phyloP scores from a whole-genome alignment of 805 yeast genomes.

The Kluyveromyces dobzhanskii region DNA sequence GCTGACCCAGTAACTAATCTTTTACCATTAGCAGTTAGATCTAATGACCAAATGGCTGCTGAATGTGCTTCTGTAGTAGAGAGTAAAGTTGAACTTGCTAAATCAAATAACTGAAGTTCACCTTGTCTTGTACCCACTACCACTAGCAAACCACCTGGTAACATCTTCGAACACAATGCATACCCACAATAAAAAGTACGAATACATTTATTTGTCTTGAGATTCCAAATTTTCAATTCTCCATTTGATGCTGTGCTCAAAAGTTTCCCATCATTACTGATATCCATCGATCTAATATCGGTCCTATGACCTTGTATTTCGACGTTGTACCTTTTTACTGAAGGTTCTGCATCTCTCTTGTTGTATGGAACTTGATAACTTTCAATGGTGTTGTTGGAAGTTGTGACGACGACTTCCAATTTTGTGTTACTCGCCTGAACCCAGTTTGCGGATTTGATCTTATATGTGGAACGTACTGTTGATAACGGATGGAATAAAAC shows the following conservation, averaged over 20 bases:
- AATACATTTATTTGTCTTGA: constrained; percentile 61
- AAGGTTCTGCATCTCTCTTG: constrained; percentile 35
- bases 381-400: constrained; percentile 70
- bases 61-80: constrained; percentile 72
- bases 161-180: constrained; percentile 66
- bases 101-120: constrained; percentile 72
- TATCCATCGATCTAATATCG: constrained; percentile 76
- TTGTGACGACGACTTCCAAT: constrained; percentile 54
- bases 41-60: constrained; percentile 86
- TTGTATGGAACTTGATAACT: constrained; percentile 56
- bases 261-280: constrained; percentile 72
- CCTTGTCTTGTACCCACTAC: constrained; percentile 89
- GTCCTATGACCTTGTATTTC: constrained; percentile 84
- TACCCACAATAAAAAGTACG: constrained; percentile 87
- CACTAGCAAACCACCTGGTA: constrained; percentile 87
- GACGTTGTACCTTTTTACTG: constrained; percentile 46
- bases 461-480: constrained; percentile 53
- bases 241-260: constrained; percentile 91
- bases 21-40: constrained; percentile 78
- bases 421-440: constrained; percentile 38
- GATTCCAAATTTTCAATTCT: constrained; percentile 80
- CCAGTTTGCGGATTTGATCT: constrained; percentile 64
- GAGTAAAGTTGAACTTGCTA: constrained; percentile 69
- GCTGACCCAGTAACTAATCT: constrained; percentile 87
- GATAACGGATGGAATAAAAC: constrained; percentile 64